These are phyloP conservation scores for Coemansia biformis DNA, from an alignment of 192 early-diverging fungal species.

Conservation along the genomic window DNA sequence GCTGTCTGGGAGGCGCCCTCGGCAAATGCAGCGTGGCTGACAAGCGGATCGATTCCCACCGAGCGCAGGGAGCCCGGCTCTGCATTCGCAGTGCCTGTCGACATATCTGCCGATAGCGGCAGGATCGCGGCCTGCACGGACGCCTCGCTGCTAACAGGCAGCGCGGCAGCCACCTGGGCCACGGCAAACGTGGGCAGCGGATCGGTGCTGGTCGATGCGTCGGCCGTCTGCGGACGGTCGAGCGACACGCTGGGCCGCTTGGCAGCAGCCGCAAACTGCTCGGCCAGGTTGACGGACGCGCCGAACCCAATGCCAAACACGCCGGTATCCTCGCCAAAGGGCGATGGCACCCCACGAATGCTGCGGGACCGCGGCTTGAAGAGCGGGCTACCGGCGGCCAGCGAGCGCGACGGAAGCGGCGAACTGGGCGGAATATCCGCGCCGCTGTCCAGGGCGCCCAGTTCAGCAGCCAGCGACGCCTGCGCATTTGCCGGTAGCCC, in stretches of 20 bases:
- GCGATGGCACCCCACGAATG: conserved; percentile 21
- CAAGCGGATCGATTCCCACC: no score
- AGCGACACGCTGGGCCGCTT: conserved; percentile 7
- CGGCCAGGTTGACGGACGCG: conserved; percentile 32
- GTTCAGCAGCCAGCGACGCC: conserved; percentile 32
- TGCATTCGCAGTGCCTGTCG: conserved; percentile 11
- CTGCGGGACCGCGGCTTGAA: conserved; percentile 14
- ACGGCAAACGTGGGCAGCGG: conserved; percentile 4
- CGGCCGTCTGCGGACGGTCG: conserved; percentile 25
- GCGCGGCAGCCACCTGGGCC: background rate
- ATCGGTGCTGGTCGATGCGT: conserved; percentile 28
- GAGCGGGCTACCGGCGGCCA: conserved; percentile 5
- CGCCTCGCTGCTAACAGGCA: background rate
- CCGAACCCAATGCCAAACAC: conserved; percentile 41
- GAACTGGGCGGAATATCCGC: conserved; percentile 3
- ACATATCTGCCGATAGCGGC: no score
- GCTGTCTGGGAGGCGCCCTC: no score
- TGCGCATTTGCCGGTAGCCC: no score
- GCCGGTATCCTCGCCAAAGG: conserved; percentile 22
- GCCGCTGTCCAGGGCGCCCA: conserved; percentile 7
- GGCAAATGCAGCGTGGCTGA: no score
- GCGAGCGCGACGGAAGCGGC: conserved; percentile 4
- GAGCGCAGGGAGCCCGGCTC: conserved; percentile 8
- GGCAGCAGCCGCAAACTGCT: conserved; percentile 31
- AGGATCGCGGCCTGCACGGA: conserved; percentile 1